Base-by-base conservation (phyloP, 306 rosid species). In the Hippophae gyantsensis region DNA sequence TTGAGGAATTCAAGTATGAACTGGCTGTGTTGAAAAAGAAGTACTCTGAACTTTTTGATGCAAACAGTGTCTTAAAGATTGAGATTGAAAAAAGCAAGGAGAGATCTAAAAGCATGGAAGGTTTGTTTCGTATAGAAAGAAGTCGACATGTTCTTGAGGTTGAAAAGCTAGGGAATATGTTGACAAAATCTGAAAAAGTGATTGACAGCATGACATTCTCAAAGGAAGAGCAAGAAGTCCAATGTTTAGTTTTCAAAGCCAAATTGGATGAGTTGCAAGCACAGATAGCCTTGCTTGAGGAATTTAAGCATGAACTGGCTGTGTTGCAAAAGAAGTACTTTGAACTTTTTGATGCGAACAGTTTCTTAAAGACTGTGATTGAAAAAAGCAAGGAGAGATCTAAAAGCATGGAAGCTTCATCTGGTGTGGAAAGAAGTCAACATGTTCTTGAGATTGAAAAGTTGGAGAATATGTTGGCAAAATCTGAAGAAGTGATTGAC, bases 221-320 rank as follows among this genome's bases (percentile, higher is more conserved):
- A 57, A 82, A 80, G 74, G 95, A 77, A 81, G 99, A 79, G 74
- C 80, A 78, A 63, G 94, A 89, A 68, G 71, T 88, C 73, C 82
- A 78, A 75, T 73, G 65, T 80, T 60, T 89, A 54, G 77, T 93
- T 61, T 81, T 86, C 65, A 74, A 69, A 69, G 79, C 65, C 54
- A 89, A 84, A 73, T 74, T 88, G 74, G 79, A 75, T 9, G 97
- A 86, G 68, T 90, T 84, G 65, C 46, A 63, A 54, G 61, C 67
- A 69, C 75, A 81, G 64, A 54, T 78, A 67, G 63, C 76, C 52
- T 76, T 68, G 57, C 64, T 81, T 70, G 81, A 88, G 73, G 86
- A 73, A 64, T 72, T 72, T 64, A 82, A 76, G 57, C 67, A 77
- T 70, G 88, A 93, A 63, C 58, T 75, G 69, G 53, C 45, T 60